Conservation (phyloP, 169 alveolate genomes). For the Plasmodium gallinaceum region DNA sequence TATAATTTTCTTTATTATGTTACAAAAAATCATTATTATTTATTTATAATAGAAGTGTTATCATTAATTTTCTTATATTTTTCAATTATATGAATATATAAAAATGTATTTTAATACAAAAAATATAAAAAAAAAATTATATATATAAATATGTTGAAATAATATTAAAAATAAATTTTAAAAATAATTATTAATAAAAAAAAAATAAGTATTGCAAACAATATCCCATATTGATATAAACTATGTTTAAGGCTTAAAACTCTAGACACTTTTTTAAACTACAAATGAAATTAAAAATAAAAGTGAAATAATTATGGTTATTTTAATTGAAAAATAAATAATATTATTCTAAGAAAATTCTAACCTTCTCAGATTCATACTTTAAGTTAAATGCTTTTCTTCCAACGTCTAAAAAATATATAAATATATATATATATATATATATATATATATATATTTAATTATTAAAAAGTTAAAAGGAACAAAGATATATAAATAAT, state of each 20-base stretch:
- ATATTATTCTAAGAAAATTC: neutral
- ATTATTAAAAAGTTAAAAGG: neutral
- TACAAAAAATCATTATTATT: too few relatives aligned
- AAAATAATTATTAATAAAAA: slow-evolving; percentile 72
- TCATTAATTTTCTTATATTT: neutral
- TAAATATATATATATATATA: neutral
- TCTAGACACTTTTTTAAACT: slow-evolving; percentile 77
- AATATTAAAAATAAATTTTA: slow-evolving; percentile 67
- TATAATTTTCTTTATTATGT: too few relatives aligned
- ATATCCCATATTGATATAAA: slow-evolving; percentile 72
- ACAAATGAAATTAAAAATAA: neutral
- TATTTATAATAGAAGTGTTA: too few relatives aligned
- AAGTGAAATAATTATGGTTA: neutral
- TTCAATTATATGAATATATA: slow-evolving; percentile 2
- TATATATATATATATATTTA: neutral
- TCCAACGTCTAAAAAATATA: slow-evolving; percentile 83
- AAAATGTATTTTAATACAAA: slow-evolving; percentile 14
- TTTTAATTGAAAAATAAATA: neutral
- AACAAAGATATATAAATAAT: neutral
- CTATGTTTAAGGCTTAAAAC: slow-evolving; percentile 68
- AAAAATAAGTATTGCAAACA: slow-evolving; percentile 32
- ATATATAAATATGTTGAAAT: slow-evolving; percentile 10
- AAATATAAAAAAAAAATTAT: slow-evolving; percentile 23
- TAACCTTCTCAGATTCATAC: slow-evolving; percentile 76
- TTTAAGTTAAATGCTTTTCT: slow-evolving; percentile 79